These are phyloP conservation scores for Microsporum canis DNA, from an alignment of 2,329 filamentous ascomycete species.

Conservation along the genomic window DNA sequence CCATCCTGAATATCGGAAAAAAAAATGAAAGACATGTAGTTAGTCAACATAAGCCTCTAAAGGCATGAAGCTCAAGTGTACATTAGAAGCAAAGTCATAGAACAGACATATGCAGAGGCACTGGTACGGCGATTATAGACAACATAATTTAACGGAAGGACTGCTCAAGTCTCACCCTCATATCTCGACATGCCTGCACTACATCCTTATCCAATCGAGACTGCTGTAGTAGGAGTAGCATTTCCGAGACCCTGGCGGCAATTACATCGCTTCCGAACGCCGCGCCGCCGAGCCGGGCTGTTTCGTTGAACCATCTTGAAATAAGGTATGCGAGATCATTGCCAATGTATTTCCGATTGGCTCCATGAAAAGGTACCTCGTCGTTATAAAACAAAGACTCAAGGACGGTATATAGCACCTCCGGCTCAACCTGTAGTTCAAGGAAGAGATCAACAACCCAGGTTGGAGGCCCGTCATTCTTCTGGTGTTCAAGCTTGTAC, in stretches of 20 bases:
- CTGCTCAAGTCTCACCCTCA: conserved; percentile 30
- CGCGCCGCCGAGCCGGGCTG: conserved; percentile 42
- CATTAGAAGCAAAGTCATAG: not conserved
- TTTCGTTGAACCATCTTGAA: conserved; percentile 49
- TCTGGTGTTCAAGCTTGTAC: conserved; percentile 42
- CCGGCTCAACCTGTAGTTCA: conserved; percentile 50
- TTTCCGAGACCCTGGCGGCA: conserved; percentile 38
- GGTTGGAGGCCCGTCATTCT: conserved; percentile 36
- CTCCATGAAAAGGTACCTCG: conserved; percentile 51
- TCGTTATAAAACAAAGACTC: conserved; percentile 58
- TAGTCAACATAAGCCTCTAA: not conserved
- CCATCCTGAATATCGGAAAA: not conserved
- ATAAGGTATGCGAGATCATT: conserved; percentile 52
- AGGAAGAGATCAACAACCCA: conserved; percentile 58
- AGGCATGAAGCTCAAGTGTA: not conserved
- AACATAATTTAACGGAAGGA: conserved; percentile 7
- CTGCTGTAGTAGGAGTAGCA: conserved; percentile 36
- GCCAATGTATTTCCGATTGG: conserved; percentile 46
- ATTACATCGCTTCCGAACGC: conserved; percentile 52
- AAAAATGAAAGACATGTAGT: not conserved
- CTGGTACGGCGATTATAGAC: not conserved
- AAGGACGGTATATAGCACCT: conserved; percentile 50
- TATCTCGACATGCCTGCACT: conserved; percentile 30
- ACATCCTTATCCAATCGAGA: conserved; percentile 31
- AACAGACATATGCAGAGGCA: not conserved